These are phyloP conservation scores for Orobanche coerulescens DNA, from an alignment of 257 asterid species.

Conservation along the genomic window DNA sequence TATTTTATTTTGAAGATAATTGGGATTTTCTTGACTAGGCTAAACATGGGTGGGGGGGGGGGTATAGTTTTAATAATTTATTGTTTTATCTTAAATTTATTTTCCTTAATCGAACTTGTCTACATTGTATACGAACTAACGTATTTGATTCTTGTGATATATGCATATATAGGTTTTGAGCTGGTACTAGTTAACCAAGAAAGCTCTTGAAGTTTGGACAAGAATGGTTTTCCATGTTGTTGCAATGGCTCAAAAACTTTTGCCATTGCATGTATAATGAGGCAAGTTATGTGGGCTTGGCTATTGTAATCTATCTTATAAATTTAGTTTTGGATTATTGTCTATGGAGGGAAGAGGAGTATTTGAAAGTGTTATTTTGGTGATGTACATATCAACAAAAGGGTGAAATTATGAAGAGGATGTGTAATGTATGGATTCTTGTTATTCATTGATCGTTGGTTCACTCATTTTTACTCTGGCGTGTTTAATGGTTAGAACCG, in stretches of 20 bases:
- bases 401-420: not conserved
- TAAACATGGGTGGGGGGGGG: not conserved
- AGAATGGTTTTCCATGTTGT: not conserved
- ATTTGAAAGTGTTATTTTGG: not conserved
- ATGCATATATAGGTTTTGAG: slow-evolving; percentile 28
- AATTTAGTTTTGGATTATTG: slow-evolving; percentile 7
- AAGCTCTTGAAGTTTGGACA: slow-evolving; percentile 9
- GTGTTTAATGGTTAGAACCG: too few species aligned
- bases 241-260: slow-evolving; percentile 19
- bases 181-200: slow-evolving; percentile 5
- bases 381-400: not conserved
- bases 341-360: too few species aligned
- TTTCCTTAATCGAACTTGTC: not conserved
- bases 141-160: not conserved
- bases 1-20: too few species aligned
- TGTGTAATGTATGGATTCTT: not conserved
- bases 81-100: not conserved
- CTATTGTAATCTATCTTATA: slow-evolving; percentile 25
- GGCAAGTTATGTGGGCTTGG: slow-evolving; percentile 41
- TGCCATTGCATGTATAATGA: slow-evolving; percentile 20
- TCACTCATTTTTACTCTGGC: too few species aligned
- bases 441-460: too few species aligned
- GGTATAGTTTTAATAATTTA: not conserved
- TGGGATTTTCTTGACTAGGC: too few species aligned
- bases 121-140: not conserved